Percentiles rank a stretch among this genome's conserved stretches.
These are phyloP conservation scores for Kodamaea restingae DNA, from an alignment of 805 yeast genomes.

Conservation along the genomic window DNA sequence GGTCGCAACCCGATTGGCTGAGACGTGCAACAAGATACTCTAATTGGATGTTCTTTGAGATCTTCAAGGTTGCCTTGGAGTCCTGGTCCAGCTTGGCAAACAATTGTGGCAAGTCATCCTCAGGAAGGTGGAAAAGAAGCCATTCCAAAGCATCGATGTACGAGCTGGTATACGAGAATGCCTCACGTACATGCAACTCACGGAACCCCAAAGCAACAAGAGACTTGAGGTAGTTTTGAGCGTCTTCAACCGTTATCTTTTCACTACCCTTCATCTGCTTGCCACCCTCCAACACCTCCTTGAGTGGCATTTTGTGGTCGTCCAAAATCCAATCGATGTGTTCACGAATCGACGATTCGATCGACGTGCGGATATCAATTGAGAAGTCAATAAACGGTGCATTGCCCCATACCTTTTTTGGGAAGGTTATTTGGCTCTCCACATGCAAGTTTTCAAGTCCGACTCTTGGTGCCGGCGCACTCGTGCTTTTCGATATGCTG, in stretches of 20 bases:
- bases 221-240: conserved; percentile 2
- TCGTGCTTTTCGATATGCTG: conserved; percentile 22
- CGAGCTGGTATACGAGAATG: conserved; percentile 52
- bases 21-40: conserved; percentile 60
- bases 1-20: conserved; percentile 64
- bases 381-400: conserved; percentile 68
- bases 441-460: conserved; percentile 1
- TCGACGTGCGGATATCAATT: conserved; percentile 54
- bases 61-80: conserved; percentile 53
- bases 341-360: conserved; percentile 57
- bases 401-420: conserved; percentile 63
- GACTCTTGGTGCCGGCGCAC: conserved; percentile 3
- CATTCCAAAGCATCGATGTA: conserved; percentile 61
- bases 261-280: conserved; percentile 2
- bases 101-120: conserved; percentile 78
- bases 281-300: background rate
- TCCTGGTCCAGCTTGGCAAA: conserved; percentile 58
- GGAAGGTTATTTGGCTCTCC: conserved; percentile 25
- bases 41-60: conserved; percentile 48
- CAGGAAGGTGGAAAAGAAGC: conserved; percentile 87
- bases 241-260: background rate
- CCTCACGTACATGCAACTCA: conserved; percentile 63
- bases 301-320: conserved; percentile 11
- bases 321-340: conserved; percentile 53
- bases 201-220: conserved; percentile 58